These are phyloP conservation scores for Alternaria sp. DNA, from an alignment of 2,329 filamentous ascomycete species.

Conservation along the genomic window DNA sequence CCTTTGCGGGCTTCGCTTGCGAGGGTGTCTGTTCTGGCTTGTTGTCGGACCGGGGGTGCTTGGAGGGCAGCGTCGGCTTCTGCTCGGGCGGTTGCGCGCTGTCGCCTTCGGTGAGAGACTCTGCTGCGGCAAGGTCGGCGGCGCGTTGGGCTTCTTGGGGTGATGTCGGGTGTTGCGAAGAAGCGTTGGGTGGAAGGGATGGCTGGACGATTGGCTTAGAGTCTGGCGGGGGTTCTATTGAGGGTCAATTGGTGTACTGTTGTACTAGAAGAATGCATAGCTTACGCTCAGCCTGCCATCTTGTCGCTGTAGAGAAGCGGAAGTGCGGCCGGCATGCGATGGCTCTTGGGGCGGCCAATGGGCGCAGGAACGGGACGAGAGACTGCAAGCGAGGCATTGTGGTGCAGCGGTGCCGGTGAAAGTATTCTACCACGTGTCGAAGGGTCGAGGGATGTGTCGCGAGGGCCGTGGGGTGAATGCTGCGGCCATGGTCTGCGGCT, in stretches of 20 bases:
- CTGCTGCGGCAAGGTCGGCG: constrained; percentile 41
- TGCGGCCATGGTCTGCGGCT: constrained; percentile 20
- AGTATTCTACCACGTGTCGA: not conserved
- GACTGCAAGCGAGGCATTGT: constrained; percentile 46
- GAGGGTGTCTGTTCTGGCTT: constrained; percentile 3
- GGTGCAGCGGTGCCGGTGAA: not conserved
- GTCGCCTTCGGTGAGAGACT: constrained; percentile 43
- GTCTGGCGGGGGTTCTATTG: constrained; percentile 29
- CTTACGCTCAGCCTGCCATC: constrained; percentile 37
- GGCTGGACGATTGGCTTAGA: constrained; percentile 31
- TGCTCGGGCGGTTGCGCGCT: constrained; percentile 33
- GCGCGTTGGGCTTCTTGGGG: constrained; percentile 36
- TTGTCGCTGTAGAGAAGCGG: constrained; percentile 48
- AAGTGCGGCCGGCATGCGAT: constrained; percentile 48
- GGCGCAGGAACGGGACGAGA: constrained; percentile 49
- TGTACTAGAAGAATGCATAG: not conserved
- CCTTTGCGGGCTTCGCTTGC: constrained; percentile 10
- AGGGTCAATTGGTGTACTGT: not conserved
- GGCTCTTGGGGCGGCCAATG: constrained; percentile 46
- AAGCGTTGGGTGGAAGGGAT: constrained; percentile 25
- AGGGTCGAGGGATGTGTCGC: not conserved
- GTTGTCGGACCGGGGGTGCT: constrained; percentile 10
- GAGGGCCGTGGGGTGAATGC: constrained; percentile 5
- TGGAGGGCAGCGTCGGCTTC: constrained; percentile 32
- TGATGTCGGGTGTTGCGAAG: constrained; percentile 39